Conservation (phyloP, 2,329 filamentous ascomycete genomes). For the Alternaria ethzedia region DNA sequence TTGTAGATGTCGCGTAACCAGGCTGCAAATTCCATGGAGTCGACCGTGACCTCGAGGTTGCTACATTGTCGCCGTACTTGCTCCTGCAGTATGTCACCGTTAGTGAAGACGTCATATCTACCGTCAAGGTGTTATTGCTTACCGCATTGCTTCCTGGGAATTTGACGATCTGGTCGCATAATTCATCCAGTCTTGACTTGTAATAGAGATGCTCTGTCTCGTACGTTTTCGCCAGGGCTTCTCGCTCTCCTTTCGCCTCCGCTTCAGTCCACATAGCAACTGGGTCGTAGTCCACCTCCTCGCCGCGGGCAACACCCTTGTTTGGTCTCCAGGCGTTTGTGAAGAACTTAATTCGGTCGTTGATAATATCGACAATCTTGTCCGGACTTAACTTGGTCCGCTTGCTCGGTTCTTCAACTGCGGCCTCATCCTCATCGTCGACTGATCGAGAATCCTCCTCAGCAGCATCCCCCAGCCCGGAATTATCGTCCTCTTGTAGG, state of each 20-base stretch:
- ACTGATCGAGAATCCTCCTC: conserved; percentile 10
- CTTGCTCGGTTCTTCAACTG: not conserved
- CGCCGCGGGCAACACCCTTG: conserved; percentile 7
- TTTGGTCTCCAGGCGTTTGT: conserved; percentile 27
- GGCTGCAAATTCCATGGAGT: conserved; percentile 61
- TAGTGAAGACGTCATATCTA: not conserved
- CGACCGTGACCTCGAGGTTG: conserved; percentile 69
- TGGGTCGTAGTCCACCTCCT: conserved; percentile 22
- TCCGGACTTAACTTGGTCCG: conserved; percentile 20
- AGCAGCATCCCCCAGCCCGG: conserved; percentile 4
- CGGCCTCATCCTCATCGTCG: conserved; percentile 2
- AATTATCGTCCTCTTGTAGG: conserved; percentile 11
- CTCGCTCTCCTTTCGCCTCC: conserved; percentile 17
- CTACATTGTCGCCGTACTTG: conserved; percentile 64
- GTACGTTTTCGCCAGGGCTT: conserved; percentile 17
- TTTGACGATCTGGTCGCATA: conserved; percentile 26
- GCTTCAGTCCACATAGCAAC: conserved; percentile 28
- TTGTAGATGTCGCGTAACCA: conserved; percentile 50
- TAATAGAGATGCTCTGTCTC: conserved; percentile 22
- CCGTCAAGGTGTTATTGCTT: not conserved
- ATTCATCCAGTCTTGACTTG: conserved; percentile 19
- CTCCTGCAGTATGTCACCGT: conserved; percentile 10
- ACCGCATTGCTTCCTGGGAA: conserved; percentile 58
- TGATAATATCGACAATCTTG: conserved; percentile 31
- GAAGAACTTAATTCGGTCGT: conserved; percentile 31